Evolutionary conservation across 495 filamentous ascomycete genomes (phyloP).

Genomic region (Penicillium coprophilum): DNA sequence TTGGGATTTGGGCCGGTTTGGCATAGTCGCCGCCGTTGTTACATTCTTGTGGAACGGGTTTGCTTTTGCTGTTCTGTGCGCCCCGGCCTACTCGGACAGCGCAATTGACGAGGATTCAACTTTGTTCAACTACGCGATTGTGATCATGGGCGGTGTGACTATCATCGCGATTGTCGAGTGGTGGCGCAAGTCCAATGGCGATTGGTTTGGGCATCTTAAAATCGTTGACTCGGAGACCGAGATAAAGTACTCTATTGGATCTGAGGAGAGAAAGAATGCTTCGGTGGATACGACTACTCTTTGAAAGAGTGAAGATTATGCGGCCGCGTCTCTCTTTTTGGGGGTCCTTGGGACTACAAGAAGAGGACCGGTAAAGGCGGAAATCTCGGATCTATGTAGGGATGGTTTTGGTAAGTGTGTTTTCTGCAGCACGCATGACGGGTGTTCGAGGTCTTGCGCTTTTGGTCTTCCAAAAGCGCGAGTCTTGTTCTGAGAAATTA

Average conservation of each 20-base stretch:
- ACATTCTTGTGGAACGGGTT: constrained; percentile 41
- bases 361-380: neutral
- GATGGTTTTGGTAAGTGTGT: constrained; percentile 17
- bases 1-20: constrained; percentile 34
- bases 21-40: constrained; percentile 31
- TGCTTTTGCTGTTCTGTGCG: constrained; percentile 36
- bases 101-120: constrained; percentile 28
- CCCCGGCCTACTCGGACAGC: constrained; percentile 33
- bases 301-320: constrained; percentile 4
- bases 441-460: constrained; percentile 37
- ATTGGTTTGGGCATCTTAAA: constrained; percentile 39
- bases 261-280: neutral
- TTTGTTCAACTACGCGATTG: constrained; percentile 39
- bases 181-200: constrained; percentile 35
- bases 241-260: constrained; percentile 8
- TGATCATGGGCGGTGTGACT: constrained; percentile 40
- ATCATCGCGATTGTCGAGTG: constrained; percentile 34
- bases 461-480: constrained; percentile 18
- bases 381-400: neutral
- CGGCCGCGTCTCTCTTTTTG: neutral
- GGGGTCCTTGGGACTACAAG: neutral
- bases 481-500: constrained; percentile 48
- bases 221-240: constrained; percentile 19
- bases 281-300: neutral
- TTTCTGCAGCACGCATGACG: constrained; percentile 33